Base-by-base conservation (phyloP, 768 basidiomycete species). In the Filobasidium wieringae region DNA sequence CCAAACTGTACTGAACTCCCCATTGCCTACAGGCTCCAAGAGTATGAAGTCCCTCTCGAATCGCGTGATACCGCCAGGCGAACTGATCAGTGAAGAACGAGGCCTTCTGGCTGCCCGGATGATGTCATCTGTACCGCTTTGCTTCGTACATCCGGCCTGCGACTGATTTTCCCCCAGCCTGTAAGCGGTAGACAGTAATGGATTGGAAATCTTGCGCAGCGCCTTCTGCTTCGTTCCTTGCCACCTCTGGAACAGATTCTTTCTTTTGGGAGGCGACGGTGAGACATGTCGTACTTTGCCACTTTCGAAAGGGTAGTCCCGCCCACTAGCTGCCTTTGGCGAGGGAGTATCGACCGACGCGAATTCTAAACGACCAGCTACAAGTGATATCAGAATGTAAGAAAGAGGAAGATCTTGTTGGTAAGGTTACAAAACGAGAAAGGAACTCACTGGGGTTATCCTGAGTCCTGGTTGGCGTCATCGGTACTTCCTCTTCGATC, bases 1-100 rank as follows among this genome's bases (percentile, higher is more conserved):
- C 39, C 90, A 84, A n/a, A 91, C 93, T 62, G 85, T 86, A 26
- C 89, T 89, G 73, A 96, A 97, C 69, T 91, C 89, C 17, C 93
- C 93, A 58, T 85, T 85, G 7, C 93, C 93, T 15, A 96, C 78
- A 65, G 85, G 83, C 57, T 87, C 87, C 30, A 89, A 76, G 65
- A 86, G 82, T n/a, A 83, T 79, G 70, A 92, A 97, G 41, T 87
- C 82, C 59, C 80, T 81, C 72, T 87, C 87, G 63, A 95, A 95
- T 51, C 81, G 80, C 19, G 85, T 82, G 8, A 49, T 49, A 17
- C 43, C 58, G 36, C 52, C 55, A 7, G 39, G 39, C 9, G 45
- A 22, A 27, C 55, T 47, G 22, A 15, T 22, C 17, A 40, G 17
- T 56, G 64, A 55, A 51, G 61, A 7, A 49, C 55, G 47, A 22